Evolutionary conservation across 1,139 yeast species (phyloP).

Genomic region (Pichia sp.): DNA sequence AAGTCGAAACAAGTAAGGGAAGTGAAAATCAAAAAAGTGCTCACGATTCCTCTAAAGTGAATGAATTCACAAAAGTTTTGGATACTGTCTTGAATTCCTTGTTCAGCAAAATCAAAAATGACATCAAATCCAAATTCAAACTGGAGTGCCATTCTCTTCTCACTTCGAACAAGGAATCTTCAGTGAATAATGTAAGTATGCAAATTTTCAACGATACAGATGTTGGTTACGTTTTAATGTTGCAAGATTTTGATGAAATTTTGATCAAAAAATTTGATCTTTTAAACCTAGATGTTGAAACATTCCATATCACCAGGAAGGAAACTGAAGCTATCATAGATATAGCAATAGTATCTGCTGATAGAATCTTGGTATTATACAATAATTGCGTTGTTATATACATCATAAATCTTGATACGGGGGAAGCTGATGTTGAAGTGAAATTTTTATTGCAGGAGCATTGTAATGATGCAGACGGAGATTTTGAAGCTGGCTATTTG

Average conservation of each 20-base stretch:
- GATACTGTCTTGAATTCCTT: conserved; percentile 18
- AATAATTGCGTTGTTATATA: conserved; percentile 5
- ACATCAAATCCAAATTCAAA: conserved; percentile 25
- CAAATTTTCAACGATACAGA: neutral
- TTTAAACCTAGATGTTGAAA: neutral
- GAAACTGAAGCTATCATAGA: conserved; percentile 5
- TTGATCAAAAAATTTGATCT: neutral
- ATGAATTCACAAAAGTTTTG: conserved; percentile 18
- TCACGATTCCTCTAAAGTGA: conserved; percentile 11
- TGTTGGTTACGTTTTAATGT: neutral
- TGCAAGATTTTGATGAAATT: neutral
- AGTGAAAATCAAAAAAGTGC: neutral
- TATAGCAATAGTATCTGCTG: conserved; percentile 15
- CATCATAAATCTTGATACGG: neutral
- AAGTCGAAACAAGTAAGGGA: neutral
- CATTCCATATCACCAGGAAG: neutral
- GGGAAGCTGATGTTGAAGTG: neutral
- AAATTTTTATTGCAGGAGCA: neutral
- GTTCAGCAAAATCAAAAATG: conserved; percentile 22
- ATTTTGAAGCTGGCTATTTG: conserved; percentile 3
- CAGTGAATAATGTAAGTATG: neutral
- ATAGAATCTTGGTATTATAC: conserved; percentile 3
- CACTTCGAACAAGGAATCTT: neutral
- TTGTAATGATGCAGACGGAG: neutral
- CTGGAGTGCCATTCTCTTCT: conserved; percentile 10